phyloP scores from a whole-genome alignment of 2,329 filamentous ascomycete species.

The Colletotrichum liriopes region DNA sequence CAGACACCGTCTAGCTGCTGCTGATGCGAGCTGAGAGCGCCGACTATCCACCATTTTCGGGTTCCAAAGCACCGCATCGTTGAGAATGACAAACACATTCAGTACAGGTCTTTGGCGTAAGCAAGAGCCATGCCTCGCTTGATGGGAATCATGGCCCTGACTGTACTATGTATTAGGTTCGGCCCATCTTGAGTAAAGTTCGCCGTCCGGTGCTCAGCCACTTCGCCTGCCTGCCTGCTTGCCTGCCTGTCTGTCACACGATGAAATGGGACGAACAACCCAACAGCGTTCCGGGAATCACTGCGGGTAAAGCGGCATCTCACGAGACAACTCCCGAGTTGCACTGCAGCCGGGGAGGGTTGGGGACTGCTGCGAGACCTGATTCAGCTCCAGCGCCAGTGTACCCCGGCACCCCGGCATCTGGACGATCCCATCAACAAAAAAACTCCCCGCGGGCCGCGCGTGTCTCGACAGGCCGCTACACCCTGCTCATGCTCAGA shows the following conservation, averaged over 20 bases:
- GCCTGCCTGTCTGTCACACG: not conserved
- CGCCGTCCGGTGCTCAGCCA: not conserved
- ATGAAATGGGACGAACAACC: slow-evolving; percentile 23
- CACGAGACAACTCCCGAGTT: not conserved
- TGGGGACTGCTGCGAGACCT: too few species aligned
- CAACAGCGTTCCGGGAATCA: slow-evolving; percentile 11
- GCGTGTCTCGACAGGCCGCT: slow-evolving; percentile 4
- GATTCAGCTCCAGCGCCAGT: slow-evolving; percentile 1
- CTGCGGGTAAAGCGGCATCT: slow-evolving; percentile 19
- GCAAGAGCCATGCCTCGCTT: not conserved
- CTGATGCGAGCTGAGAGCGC: too few species aligned
- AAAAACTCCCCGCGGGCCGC: slow-evolving; percentile 32
- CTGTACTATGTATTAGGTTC: not conserved
- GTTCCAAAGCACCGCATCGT: not conserved
- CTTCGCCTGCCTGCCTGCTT: too few species aligned
- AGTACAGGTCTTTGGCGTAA: not conserved
- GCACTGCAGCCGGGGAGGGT: slow-evolving; percentile 1
- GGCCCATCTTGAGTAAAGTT: not conserved
- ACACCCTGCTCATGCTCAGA: not conserved
- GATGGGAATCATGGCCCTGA: not conserved
- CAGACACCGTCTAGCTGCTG: too few species aligned
- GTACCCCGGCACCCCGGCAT: slow-evolving; percentile 9
- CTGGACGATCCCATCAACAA: slow-evolving; percentile 6
- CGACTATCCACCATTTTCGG: too few species aligned
- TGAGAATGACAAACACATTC: not conserved